A percentile compares a stretch with the other conserved stretches of the same genome.
Conservation (phyloP, 2,329 filamentous ascomycete genomes). For the Dactylellina cionopaga region DNA sequence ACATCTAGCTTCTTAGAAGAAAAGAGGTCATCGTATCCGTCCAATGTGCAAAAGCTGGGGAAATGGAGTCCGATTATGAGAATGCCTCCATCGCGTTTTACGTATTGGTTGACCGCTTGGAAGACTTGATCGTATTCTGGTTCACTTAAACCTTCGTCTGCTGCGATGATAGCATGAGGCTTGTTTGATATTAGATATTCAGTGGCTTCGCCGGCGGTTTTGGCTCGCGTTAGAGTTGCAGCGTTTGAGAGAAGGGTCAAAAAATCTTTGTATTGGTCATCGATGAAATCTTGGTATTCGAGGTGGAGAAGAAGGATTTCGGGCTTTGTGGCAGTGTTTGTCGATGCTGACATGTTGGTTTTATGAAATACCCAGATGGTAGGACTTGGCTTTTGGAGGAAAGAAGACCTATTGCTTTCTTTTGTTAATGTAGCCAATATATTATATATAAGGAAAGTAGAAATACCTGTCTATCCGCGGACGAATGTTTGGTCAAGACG, state of each 20-base stretch:
- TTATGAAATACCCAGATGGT: too few species aligned
- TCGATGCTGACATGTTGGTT: too few species aligned
- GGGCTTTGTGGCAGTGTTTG: slow-evolving; percentile 53
- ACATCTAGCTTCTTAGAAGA: background rate
- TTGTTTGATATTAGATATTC: background rate
- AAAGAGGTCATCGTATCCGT: background rate
- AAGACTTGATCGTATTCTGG: slow-evolving; percentile 53
- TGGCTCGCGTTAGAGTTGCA: background rate
- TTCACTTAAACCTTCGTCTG: slow-evolving; percentile 53
- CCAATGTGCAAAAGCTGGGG: slow-evolving; percentile 53
- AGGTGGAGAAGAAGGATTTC: slow-evolving; percentile 57
- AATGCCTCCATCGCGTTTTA: slow-evolving; percentile 55
- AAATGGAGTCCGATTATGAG: slow-evolving; percentile 57
- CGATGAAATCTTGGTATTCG: background rate
- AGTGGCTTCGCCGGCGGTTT: background rate
- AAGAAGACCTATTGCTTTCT: too few species aligned
- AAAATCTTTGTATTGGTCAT: background rate
- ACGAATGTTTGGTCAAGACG: too few species aligned
- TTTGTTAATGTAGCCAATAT: too few species aligned
- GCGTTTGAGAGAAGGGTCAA: background rate
- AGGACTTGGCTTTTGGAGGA: too few species aligned
- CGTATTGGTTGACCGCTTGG: slow-evolving; percentile 54
- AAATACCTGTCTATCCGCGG: too few species aligned
- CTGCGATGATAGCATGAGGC: background rate
- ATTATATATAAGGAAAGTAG: too few species aligned